These are phyloP conservation scores for Hanseniaspora uvarum DNA, from an alignment of 1,139 yeast species.

Conservation along the genomic window DNA sequence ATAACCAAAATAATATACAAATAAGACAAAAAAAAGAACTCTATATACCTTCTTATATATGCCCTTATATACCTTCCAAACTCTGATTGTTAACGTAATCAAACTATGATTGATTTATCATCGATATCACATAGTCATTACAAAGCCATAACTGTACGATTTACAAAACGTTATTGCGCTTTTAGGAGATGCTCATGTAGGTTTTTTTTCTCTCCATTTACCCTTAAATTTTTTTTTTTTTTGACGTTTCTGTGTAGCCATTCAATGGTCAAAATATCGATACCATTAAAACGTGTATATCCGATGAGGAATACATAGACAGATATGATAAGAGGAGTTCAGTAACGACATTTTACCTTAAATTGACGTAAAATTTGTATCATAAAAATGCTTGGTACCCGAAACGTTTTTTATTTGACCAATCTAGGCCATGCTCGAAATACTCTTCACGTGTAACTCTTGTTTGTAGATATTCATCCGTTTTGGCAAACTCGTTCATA, in stretches of 20 bases:
- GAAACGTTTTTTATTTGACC: conserved; percentile 61
- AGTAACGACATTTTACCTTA: too few relatives aligned
- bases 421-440: conserved; percentile 73
- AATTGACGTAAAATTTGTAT: background rate
- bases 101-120: background rate
- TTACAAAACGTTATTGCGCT: too few relatives aligned
- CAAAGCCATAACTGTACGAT: too few relatives aligned
- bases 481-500: conserved; percentile 46
- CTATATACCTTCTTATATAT: background rate
- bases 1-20: too few relatives aligned
- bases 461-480: conserved; percentile 42
- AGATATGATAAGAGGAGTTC: too few relatives aligned
- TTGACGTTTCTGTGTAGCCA: too few relatives aligned
- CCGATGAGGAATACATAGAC: too few relatives aligned
- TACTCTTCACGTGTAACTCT: conserved; percentile 69
- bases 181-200: too few relatives aligned
- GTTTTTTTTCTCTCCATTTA: background rate
- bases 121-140: background rate
- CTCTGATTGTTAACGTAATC: background rate
- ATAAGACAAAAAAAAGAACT: too few relatives aligned
- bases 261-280: too few relatives aligned
- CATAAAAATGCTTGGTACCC: conserved; percentile 40
- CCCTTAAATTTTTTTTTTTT: too few relatives aligned
- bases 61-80: background rate
- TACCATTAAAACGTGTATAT: too few relatives aligned